Conservation (phyloP, 2,329 filamentous ascomycete genomes). For the Leptoxyphium fumago region DNA sequence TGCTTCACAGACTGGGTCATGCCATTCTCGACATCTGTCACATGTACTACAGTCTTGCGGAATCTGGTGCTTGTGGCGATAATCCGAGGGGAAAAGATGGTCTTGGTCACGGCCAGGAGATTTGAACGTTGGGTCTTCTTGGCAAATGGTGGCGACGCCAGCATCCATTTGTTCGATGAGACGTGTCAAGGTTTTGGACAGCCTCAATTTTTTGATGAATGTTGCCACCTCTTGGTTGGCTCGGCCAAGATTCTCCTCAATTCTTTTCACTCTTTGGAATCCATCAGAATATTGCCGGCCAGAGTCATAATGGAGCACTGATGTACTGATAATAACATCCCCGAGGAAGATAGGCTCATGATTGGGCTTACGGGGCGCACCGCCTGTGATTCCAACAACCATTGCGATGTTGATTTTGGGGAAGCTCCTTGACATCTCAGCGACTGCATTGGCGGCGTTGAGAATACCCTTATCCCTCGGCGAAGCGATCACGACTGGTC, state of each 20-base stretch:
- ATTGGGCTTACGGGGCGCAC: conserved; percentile 2
- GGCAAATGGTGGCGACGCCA: neutral
- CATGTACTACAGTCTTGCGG: conserved; percentile 1
- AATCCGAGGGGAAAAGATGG: conserved; percentile 8
- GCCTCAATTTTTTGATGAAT: conserved; percentile 8
- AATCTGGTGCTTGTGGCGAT: conserved; percentile 14
- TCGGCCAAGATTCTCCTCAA: conserved; percentile 8
- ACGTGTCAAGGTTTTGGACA: conserved; percentile 2
- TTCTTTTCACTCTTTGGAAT: conserved; percentile 10
- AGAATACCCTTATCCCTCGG: conserved; percentile 6
- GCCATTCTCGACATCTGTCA: conserved; percentile 2
- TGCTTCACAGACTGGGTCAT: conserved; percentile 5
- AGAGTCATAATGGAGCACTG: conserved; percentile 17
- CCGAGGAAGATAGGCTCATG: conserved; percentile 16
- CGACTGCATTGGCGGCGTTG: conserved; percentile 5
- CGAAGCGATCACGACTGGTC: conserved; percentile 8
- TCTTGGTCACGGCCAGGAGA: conserved; percentile 11
- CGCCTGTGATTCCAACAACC: conserved; percentile 13
- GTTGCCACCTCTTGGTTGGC: conserved; percentile 10
- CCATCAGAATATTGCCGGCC: conserved; percentile 12
- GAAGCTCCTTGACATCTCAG: conserved; percentile 8
- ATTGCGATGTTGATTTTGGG: conserved; percentile 7
- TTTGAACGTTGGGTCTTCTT: neutral
- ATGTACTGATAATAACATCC: conserved; percentile 19
- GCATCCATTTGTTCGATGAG: conserved; percentile 4